Evolutionary conservation across 2,329 filamentous ascomycete genomes (phyloP).

Genomic region (Chalara sp.): DNA sequence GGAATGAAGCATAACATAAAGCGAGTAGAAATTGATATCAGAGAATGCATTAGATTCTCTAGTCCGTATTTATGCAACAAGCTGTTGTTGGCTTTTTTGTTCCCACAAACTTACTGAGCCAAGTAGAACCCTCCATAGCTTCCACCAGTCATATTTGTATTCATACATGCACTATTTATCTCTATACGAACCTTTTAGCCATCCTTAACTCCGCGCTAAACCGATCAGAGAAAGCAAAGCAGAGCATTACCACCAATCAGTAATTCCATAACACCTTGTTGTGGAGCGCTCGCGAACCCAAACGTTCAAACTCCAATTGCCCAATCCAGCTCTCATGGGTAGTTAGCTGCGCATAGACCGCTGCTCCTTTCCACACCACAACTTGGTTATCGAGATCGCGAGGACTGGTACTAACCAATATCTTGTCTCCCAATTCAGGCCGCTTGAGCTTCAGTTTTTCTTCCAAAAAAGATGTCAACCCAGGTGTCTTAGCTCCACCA

Average conservation of each 20-base stretch:
- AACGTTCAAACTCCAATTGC: conserved; percentile 76
- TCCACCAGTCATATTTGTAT: no score
- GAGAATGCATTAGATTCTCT: no score
- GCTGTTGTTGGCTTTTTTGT: no score
- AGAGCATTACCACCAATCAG: conserved; percentile 2
- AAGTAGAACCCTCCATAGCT: no score
- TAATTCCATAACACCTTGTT: conserved; percentile 56
- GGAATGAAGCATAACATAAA: no score
- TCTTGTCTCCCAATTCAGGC: conserved; percentile 53
- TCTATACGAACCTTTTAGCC: no score
- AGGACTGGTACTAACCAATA: conserved; percentile 64
- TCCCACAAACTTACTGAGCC: no score
- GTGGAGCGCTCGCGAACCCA: conserved; percentile 75
- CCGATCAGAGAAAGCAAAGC: no score
- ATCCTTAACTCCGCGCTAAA: no score
- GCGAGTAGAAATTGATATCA: no score
- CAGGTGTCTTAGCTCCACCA: conserved; percentile 73
- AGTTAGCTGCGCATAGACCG: conserved; percentile 78
- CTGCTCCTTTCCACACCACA: conserved; percentile 96
- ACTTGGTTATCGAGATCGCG: conserved; percentile 95
- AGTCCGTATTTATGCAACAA: no score
- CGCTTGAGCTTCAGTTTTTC: conserved; percentile 65
- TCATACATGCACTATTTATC: no score
- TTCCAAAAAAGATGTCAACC: conserved; percentile 78
- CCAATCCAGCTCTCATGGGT: conserved; percentile 97